These are phyloP conservation scores for Suillus brevipes DNA, from an alignment of 768 basidiomycete species.

Conservation along the genomic window DNA sequence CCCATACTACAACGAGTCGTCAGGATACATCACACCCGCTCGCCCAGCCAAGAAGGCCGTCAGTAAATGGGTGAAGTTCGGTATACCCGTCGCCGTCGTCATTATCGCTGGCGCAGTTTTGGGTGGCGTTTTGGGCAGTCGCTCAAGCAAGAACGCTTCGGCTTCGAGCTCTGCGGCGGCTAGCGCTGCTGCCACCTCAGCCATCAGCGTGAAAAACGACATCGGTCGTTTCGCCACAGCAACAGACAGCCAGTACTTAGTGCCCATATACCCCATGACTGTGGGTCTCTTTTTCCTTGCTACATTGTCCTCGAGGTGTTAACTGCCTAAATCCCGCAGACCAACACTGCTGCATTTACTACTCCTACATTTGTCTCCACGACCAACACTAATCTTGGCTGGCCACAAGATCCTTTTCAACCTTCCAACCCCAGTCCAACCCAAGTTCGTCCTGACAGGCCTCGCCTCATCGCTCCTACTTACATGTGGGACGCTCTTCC, in stretches of 20 bases:
- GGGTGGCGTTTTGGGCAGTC: conserved; percentile 79
- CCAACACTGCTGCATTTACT: conserved; percentile 70
- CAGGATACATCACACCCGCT: conserved; percentile 63
- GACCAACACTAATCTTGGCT: conserved; percentile 51
- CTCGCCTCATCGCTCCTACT: conserved; percentile 85
- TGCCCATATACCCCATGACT: conserved; percentile 86
- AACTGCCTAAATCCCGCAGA: conserved; percentile 42
- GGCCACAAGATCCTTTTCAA: conserved; percentile 80
- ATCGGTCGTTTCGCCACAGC: conserved; percentile 71
- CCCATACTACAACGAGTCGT: conserved; percentile 68
- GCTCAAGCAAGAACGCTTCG: conserved; percentile 42
- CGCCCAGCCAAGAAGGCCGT: conserved; percentile 47
- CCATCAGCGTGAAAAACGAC: conserved; percentile 57
- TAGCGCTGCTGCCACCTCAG: conserved; percentile 47
- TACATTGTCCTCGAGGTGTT: neutral
- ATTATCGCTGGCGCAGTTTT: conserved; percentile 68
- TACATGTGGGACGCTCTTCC: conserved; percentile 92
- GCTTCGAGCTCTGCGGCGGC: conserved; percentile 30
- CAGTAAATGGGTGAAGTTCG: conserved; percentile 77
- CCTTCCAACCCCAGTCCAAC: conserved; percentile 65
- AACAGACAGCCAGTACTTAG: conserved; percentile 75
- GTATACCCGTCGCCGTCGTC: conserved; percentile 63
- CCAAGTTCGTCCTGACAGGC: conserved; percentile 71
- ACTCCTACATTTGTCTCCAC: conserved; percentile 69
- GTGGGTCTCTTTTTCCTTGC: conserved; percentile 50